phyloP scores from a whole-genome alignment of 1,284 basidiomycete species.

The Irpex rosettiformis region DNA sequence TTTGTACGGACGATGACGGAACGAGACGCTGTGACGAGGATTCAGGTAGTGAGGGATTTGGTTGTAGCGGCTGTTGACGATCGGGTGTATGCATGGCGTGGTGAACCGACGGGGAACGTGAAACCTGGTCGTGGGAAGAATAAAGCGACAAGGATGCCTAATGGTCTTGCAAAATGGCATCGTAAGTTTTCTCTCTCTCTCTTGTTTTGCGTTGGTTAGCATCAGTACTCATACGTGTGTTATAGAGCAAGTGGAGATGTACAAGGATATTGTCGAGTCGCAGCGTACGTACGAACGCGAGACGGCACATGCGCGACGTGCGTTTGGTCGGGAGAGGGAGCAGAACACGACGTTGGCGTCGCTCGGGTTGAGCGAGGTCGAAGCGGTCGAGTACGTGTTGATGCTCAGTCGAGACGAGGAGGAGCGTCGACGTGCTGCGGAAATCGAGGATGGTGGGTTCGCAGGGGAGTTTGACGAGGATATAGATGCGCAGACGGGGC shows the following conservation, averaged over 20 bases:
- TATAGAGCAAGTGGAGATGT: constrained; percentile 61
- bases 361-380: constrained; percentile 74
- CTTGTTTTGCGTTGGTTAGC: constrained; percentile 17
- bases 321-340: constrained; percentile 48
- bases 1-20: constrained; percentile 35
- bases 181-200: constrained; percentile 40
- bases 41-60: constrained; percentile 61
- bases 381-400: constrained; percentile 78
- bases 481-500: too few species aligned
- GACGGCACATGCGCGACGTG: constrained; percentile 31
- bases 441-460: constrained; percentile 49
- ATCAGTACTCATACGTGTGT: not conserved
- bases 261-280: constrained; percentile 64
- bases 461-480: constrained; percentile 52
- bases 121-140: constrained; percentile 27
- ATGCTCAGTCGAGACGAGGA: constrained; percentile 86
- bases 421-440: constrained; percentile 23
- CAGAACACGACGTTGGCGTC: constrained; percentile 52
- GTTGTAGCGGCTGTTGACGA: constrained; percentile 64
- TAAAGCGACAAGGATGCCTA: constrained; percentile 18
- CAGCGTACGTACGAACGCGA: constrained; percentile 50
- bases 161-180: constrained; percentile 42
- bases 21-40: constrained; percentile 49
- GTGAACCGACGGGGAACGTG: constrained; percentile 40
- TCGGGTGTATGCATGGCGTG: constrained; percentile 68